Base-by-base conservation (phyloP, 805 yeast genomes). In the Hagleromyces aurorensis region DNA sequence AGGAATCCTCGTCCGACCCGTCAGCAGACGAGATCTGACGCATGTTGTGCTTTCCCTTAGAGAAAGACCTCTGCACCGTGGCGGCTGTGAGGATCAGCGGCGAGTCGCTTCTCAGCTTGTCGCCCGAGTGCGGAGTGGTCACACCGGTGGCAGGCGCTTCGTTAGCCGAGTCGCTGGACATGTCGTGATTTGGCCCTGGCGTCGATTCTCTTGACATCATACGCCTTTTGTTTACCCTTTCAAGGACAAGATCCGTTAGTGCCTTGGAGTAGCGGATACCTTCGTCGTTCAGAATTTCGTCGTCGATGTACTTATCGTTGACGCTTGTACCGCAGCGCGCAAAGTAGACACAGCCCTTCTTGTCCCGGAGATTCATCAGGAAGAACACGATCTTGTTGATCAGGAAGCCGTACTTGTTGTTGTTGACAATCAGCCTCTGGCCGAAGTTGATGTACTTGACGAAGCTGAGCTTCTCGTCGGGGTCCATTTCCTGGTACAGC, bases 361-460 rank as follows among this genome's bases (percentile, higher is more conserved):
- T 84, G 48, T 85, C 80, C 43, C 89, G 72, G 8, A 91, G 69
- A 60, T 91, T 91, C 85, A 91, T 83, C 52, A 91, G 65, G 56
- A 84, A 91, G 55, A 84, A 85, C 15, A 91, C 86, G 29, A 91
- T 91, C 50, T 91, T 80, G 52, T 89, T 85, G 36, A 85, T 76
- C 54, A 91, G 66, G 55, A 89, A 91, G 11, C 96, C 96, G 47
- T 84, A 73, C 41, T 80, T 79, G 22, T 87, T 76, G 49, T 82
- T 75, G 59, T 84, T 81, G 36, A 87, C 70, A 25, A 81, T 75
- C 34, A 89, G 67, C 40, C 80, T 61, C 52, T 85, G 91, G 11
- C 96, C 96, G 57, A 87, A 89, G 54, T 91, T 87, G 49, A 82
- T 79, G 46, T 85, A 77, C 57, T 87, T 85, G 51, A 91, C 78